Percentiles rank a stretch among this genome's conserved stretches.
Conservation (phyloP, 78 protist genomes). For the Cavenderia fasciculata region DNA sequence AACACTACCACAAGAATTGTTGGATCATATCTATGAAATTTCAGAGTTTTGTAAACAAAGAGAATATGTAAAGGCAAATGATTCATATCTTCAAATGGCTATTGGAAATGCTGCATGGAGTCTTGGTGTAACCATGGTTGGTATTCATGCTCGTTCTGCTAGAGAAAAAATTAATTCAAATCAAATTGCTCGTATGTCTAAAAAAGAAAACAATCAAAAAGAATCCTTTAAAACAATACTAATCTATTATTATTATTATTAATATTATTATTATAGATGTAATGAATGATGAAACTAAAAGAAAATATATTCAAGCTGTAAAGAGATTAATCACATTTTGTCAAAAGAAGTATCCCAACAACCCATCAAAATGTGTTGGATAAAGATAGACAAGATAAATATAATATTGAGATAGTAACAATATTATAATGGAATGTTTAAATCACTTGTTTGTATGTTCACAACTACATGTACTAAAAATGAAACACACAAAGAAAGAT, state of each 20-base stretch:
- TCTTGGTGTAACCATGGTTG: slow-evolving; percentile 92
- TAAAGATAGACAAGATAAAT: no score
- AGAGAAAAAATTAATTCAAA: slow-evolving; percentile 89
- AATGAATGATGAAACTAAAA: slow-evolving; percentile 94
- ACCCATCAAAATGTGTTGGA: slow-evolving; percentile 87
- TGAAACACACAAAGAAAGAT: no score
- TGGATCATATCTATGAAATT: slow-evolving; percentile 30
- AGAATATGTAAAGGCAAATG: slow-evolving; percentile 87
- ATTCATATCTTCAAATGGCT: slow-evolving; percentile 89
- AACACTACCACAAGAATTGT: slow-evolving; percentile 39
- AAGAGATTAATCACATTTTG: slow-evolving; percentile 93
- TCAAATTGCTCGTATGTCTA: slow-evolving; percentile 81
- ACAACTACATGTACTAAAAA: no score
- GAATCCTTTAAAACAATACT: neutral
- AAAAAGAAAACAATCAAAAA: neutral
- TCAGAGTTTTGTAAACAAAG: slow-evolving; percentile 37
- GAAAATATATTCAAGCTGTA: slow-evolving; percentile 91
- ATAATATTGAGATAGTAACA: no score
- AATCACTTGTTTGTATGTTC: no score
- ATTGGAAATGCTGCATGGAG: slow-evolving; percentile 98
- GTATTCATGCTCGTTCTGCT: slow-evolving; percentile 94
- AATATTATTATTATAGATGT: slow-evolving; percentile 47
- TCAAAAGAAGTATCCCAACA: slow-evolving; percentile 80
- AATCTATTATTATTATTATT: neutral
- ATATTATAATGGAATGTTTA: no score